Evolutionary conservation across 176 grass and related monocot species (phyloP), one percentile per base, ranked within the genome.

Genomic region (Hordeum marinum): DNA sequence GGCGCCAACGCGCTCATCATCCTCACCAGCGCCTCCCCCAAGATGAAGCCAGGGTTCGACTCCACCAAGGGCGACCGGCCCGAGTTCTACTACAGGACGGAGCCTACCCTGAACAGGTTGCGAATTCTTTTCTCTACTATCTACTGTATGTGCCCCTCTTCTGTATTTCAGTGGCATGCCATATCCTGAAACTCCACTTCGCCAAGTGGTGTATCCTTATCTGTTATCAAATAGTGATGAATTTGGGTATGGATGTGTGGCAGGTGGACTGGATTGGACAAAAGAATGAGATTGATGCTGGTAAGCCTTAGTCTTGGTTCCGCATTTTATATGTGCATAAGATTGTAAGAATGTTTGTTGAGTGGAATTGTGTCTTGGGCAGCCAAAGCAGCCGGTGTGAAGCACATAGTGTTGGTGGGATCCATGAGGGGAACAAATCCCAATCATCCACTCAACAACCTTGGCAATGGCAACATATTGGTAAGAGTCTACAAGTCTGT

Each of bases 241-340:
- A 21, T 34, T 55, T 72, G 12, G 11, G 1, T 68, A 0, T 81
- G 77, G 15, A 29, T 81, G 45, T 55, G 8, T 88, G n/a, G 2
- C 78, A 92, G 94, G 90, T 97, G 75, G 94, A 97, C 61, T 97
- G 92, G 94, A 72, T 90, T 89, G 92, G 92, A 15, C 94, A 97
- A 34, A 97, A 91, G 88, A 92, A 97, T 81, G 90, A 97, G 85
- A 94, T 97, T 54, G 94, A 97, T 87, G 80, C 86, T 46, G 94
- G 94, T 91, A 87, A 74, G 39, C 4, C n/a, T n/a, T 60, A 0
- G 0, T 73, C 21, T 14, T n/a, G 12, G 35, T 74, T 2, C 48
- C 18, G 48, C 48, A 52, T 52, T 52, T 52, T 52, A 50, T 52
- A 0, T 52, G 15, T 52, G 48, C 5, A 52, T 52, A 18, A 7